A percentile compares a stretch with the other conserved stretches of the same genome.
Conservation (phyloP, 1,139 yeast species). For the Taiozyma sp. region DNA sequence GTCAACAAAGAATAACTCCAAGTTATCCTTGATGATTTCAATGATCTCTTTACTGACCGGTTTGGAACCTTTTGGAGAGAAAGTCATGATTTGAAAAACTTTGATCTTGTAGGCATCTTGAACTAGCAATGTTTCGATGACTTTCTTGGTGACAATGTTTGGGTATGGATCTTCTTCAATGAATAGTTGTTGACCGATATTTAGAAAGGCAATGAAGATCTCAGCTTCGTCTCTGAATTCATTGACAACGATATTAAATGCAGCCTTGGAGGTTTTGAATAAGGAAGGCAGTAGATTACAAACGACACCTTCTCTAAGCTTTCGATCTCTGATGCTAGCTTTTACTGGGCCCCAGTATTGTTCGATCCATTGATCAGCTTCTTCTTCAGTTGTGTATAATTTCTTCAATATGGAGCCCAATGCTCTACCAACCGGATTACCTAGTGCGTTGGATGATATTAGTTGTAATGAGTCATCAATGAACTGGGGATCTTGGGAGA, state of each 20-base stretch:
- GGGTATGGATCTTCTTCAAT: slow-evolving; percentile 49
- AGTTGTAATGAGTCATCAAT: slow-evolving; percentile 40
- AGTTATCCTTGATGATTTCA: slow-evolving; percentile 35
- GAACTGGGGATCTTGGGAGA: slow-evolving; percentile 41
- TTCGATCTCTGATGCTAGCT: slow-evolving; percentile 38
- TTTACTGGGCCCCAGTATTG: slow-evolving; percentile 51
- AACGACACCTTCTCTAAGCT: slow-evolving; percentile 45
- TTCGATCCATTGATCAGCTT: slow-evolving; percentile 22
- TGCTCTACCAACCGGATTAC: slow-evolving; percentile 66
- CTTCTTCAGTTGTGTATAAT: slow-evolving; percentile 25
- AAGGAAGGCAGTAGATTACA: slow-evolving; percentile 60
- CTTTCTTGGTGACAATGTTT: slow-evolving; percentile 32
- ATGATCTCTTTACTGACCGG: slow-evolving; percentile 45
- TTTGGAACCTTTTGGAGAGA: slow-evolving; percentile 57
- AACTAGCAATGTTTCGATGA: slow-evolving; percentile 38
- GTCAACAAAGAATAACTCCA: slow-evolving; percentile 54
- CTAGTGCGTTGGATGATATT: slow-evolving; percentile 56
- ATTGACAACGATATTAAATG: slow-evolving; percentile 36
- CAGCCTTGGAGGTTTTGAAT: slow-evolving; percentile 45
- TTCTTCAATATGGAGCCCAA: slow-evolving; percentile 42
- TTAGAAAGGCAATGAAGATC: slow-evolving; percentile 50
- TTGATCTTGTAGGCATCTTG: slow-evolving; percentile 48
- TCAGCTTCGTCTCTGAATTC: slow-evolving; percentile 31
- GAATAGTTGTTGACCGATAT: slow-evolving; percentile 59
- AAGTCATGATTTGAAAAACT: slow-evolving; percentile 56